Evolutionary conservation across 371 early-diverging fungal genomes (phyloP).

Genomic region (Actinomortierella wolfii): DNA sequence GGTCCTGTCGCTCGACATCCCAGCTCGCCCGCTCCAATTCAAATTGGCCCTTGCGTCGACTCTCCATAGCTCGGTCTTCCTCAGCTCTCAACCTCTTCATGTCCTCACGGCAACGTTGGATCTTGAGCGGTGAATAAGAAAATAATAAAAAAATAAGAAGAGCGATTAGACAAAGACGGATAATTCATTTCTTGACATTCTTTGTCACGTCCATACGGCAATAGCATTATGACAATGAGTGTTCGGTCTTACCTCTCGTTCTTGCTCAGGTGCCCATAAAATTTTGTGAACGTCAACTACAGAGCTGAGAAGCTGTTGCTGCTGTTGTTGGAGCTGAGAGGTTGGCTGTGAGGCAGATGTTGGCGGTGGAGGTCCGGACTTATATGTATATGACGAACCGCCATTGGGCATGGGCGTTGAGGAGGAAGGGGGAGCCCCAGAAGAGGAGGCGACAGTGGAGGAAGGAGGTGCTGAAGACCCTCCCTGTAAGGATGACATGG

Average conservation of each 20-base stretch:
- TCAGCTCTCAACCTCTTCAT: slow-evolving; percentile 27
- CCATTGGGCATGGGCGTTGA: slow-evolving; percentile 7
- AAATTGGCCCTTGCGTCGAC: slow-evolving; percentile 38
- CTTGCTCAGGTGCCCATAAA: slow-evolving; percentile 42
- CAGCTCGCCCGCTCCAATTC: slow-evolving; percentile 44
- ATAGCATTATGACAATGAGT: too few species aligned
- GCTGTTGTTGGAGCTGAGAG: slow-evolving; percentile 32
- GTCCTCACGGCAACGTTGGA: slow-evolving; percentile 40
- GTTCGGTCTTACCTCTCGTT: slow-evolving; percentile 11
- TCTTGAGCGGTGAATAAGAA: too few species aligned
- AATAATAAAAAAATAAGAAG: too few species aligned
- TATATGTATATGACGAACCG: too few species aligned
- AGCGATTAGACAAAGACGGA: too few species aligned
- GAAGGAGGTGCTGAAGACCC: too few species aligned
- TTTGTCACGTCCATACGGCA: too few species aligned
- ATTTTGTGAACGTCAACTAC: slow-evolving; percentile 43
- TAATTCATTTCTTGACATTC: too few species aligned
- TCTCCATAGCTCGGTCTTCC: slow-evolving; percentile 42
- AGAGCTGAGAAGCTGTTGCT: slow-evolving; percentile 40
- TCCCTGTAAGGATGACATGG: neutral
- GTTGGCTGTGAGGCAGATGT: slow-evolving; percentile 1
- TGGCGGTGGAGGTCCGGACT: neutral
- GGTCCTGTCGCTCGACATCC: slow-evolving; percentile 46
- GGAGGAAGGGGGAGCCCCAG: slow-evolving; percentile 18
- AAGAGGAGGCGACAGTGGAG: neutral